Percentiles rank a stretch among this genome's conserved stretches.
Evolutionary conservation across 805 yeast genomes (phyloP).

Genomic region (Candida yuanshanica): DNA sequence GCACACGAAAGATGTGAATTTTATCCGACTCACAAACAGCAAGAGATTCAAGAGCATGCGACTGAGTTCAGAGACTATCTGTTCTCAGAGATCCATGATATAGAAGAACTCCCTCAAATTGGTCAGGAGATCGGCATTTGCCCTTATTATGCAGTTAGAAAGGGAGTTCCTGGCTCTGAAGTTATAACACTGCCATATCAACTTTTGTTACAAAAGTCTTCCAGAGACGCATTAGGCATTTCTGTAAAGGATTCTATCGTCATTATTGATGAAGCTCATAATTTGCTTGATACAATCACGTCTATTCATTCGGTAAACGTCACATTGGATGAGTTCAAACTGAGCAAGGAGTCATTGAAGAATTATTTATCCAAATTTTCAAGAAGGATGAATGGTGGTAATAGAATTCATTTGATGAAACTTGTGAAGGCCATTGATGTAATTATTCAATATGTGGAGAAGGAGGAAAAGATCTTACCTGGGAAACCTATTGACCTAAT

Average conservation of each 20-base stretch:
- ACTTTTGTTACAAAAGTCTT: constrained; percentile 51
- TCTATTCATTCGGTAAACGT: constrained; percentile 61
- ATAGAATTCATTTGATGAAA: constrained; percentile 64
- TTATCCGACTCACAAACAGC: constrained; percentile 30
- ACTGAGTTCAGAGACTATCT: constrained; percentile 42
- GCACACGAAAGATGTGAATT: constrained; percentile 32
- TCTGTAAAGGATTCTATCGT: constrained; percentile 60
- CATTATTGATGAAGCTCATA: constrained; percentile 91
- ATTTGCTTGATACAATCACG: constrained; percentile 70
- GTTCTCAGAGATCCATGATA: constrained; percentile 44
- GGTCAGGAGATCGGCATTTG: constrained; percentile 60
- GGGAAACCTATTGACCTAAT: constrained; percentile 50
- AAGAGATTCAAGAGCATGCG: constrained; percentile 20
- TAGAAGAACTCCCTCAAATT: constrained; percentile 64
- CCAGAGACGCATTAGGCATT: constrained; percentile 56
- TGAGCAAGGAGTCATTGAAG: constrained; percentile 43
- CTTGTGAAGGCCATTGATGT: constrained; percentile 50
- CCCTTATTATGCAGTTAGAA: constrained; percentile 76
- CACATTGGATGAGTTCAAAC: constrained; percentile 40
- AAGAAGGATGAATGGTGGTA: constrained; percentile 61
- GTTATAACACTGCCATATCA: constrained; percentile 85
- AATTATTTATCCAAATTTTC: constrained; percentile 55
- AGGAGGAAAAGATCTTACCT: constrained; percentile 29
- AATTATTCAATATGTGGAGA: constrained; percentile 42
- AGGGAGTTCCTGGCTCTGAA: constrained; percentile 54